Evolutionary conservation across 2,329 filamentous ascomycete genomes (phyloP).

Genomic region (Trichoderma sp.): DNA sequence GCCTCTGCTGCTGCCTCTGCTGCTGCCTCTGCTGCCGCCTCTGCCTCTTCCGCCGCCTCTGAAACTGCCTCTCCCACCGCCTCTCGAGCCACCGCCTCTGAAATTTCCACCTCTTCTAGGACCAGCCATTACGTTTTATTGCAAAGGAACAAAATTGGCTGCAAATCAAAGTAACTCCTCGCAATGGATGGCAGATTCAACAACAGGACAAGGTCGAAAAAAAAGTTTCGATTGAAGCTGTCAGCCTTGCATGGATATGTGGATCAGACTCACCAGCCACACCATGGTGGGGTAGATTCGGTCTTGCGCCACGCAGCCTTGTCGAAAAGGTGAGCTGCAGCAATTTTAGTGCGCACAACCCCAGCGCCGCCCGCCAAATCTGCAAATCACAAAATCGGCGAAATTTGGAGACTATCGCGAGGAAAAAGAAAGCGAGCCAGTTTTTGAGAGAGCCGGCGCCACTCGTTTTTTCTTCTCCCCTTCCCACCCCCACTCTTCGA

Average conservation of each 20-base stretch:
- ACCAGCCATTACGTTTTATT: constrained; percentile 36
- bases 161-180: constrained; percentile 22
- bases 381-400: constrained; percentile 47
- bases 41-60: constrained; percentile 33
- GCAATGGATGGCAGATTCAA: not conserved
- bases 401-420: constrained; percentile 43
- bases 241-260: constrained; percentile 38
- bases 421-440: constrained; percentile 24
- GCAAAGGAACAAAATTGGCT: not conserved
- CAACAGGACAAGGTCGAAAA: constrained; percentile 12
- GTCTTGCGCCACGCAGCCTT: constrained; percentile 39
- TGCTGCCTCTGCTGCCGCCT: constrained; percentile 28
- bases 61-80: constrained; percentile 29
- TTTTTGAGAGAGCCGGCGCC: constrained; percentile 29
- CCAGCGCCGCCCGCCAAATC: constrained; percentile 44
- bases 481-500: constrained; percentile 21
- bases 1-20: constrained; percentile 29
- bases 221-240: constrained; percentile 36
- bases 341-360: constrained; percentile 61
- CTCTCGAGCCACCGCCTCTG: constrained; percentile 37
- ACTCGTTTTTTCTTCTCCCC: constrained; percentile 26
- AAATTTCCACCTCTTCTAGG: constrained; percentile 39
- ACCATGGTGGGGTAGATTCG: constrained; percentile 33
- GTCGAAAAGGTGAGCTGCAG: constrained; percentile 31
- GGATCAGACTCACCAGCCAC: constrained; percentile 36